Percentiles rank a stretch among this genome's conserved stretches.
phyloP scores from a whole-genome alignment of 768 basidiomycete genomes.

The Polyporus arcularius region DNA sequence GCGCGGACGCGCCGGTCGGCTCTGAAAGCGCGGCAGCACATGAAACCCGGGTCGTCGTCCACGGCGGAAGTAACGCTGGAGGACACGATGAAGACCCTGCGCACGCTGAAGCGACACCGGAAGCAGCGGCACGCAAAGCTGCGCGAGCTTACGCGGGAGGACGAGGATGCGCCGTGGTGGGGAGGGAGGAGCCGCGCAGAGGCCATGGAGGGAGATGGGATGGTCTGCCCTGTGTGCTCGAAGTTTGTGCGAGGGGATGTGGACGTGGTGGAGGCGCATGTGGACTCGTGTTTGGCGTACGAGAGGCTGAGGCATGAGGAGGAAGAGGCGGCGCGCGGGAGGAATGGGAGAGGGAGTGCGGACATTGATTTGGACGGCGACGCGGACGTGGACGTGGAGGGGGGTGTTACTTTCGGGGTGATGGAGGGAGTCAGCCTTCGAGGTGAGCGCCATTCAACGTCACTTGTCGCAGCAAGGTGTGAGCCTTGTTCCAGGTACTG shows the following conservation, averaged over 20 bases:
- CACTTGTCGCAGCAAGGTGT: slow-evolving; percentile 1
- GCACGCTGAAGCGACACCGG: slow-evolving; percentile 65
- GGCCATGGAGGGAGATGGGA: slow-evolving; percentile 39
- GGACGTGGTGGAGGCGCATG: slow-evolving; percentile 76
- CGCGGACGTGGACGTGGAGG: slow-evolving; percentile 48
- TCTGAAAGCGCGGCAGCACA: slow-evolving; percentile 42
- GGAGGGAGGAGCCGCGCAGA: slow-evolving; percentile 20
- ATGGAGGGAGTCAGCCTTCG: slow-evolving; percentile 37
- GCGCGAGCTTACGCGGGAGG: slow-evolving; percentile 66
- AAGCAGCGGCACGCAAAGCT: slow-evolving; percentile 68
- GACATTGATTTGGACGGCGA: slow-evolving; percentile 36
- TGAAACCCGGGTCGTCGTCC: slow-evolving; percentile 11
- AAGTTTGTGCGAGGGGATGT: slow-evolving; percentile 59
- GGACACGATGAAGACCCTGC: slow-evolving; percentile 53
- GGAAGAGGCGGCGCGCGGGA: slow-evolving; percentile 32
- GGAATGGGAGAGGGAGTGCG: slow-evolving; percentile 30
- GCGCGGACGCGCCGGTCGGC: slow-evolving; percentile 46
- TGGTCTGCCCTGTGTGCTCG: slow-evolving; percentile 73
- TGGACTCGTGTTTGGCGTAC: slow-evolving; percentile 76
- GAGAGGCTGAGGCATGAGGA: slow-evolving; percentile 47
- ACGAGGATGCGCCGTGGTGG: slow-evolving; percentile 43
- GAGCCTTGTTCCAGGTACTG: slow-evolving; percentile 50
- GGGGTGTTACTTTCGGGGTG: slow-evolving; percentile 29
- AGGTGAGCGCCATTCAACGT: slow-evolving; percentile 25
- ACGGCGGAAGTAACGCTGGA: slow-evolving; percentile 27